Conservation (phyloP, 305 asterid genomes). For the Andrographis paniculata region DNA sequence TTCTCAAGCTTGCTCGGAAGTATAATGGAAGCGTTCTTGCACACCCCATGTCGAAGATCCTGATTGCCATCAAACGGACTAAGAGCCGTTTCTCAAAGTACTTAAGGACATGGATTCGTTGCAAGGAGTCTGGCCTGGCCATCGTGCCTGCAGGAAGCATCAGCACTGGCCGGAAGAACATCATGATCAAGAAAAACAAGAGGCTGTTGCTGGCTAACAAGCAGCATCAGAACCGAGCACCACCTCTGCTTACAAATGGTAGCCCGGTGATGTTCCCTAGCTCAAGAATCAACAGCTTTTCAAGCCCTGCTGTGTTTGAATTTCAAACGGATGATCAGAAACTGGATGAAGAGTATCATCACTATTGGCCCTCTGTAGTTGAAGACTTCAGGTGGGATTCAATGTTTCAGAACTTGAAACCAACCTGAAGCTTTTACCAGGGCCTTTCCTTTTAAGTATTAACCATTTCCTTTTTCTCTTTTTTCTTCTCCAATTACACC, state of each 20-base stretch:
- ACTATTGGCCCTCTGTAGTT: conserved; percentile 29
- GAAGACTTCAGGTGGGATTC: conserved; percentile 58
- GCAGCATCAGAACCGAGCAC: conserved; percentile 12
- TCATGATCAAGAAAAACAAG: conserved; percentile 43
- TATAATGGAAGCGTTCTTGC: conserved; percentile 3
- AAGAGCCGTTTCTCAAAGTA: conserved; percentile 33
- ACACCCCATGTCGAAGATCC: conserved; percentile 30
- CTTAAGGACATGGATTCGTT: conserved; percentile 27
- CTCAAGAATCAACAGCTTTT: conserved; percentile 28
- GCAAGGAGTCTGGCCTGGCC: conserved; percentile 39
- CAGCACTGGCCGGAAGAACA: conserved; percentile 34
- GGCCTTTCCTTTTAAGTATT: too few relatives aligned
- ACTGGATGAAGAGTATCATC: conserved; percentile 20
- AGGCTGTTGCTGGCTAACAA: conserved; percentile 16
- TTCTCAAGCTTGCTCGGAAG: neutral
- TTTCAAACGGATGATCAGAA: conserved; percentile 22
- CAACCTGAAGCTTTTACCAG: conserved; percentile 47
- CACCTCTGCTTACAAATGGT: conserved; percentile 37
- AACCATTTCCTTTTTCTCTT: too few relatives aligned
- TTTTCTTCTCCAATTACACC: too few relatives aligned
- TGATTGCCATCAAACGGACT: conserved; percentile 34
- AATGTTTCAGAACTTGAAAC: conserved; percentile 59
- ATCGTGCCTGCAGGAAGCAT: conserved; percentile 32
- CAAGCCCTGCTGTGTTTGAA: conserved; percentile 27
- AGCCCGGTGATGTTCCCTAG: conserved; percentile 28